Evolutionary conservation across 2,329 filamentous ascomycete species (phyloP).

Genomic region (Pezicula carpinea): DNA sequence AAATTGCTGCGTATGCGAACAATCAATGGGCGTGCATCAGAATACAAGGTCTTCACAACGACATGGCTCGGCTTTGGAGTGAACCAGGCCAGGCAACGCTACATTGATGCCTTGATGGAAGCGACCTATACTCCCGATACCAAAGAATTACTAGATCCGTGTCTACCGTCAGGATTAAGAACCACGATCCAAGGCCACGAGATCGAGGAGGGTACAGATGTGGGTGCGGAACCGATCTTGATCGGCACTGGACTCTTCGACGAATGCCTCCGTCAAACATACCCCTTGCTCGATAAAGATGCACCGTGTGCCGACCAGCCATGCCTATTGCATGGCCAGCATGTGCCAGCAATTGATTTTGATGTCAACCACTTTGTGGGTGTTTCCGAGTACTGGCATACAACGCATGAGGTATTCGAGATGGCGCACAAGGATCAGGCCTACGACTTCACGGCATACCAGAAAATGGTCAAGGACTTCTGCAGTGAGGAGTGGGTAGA

Average conservation of each 20-base stretch:
- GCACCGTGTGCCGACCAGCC: slow-evolving; percentile 76
- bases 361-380: slow-evolving; percentile 96
- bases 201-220: slow-evolving; percentile 33
- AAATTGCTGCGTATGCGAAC: slow-evolving; percentile 82
- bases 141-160: slow-evolving; percentile 81
- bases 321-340: slow-evolving; percentile 84
- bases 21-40: slow-evolving; percentile 69
- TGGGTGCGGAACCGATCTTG: slow-evolving; percentile 48
- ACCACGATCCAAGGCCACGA: slow-evolving; percentile 66
- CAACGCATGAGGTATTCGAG: slow-evolving; percentile 89
- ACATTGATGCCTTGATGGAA: slow-evolving; percentile 71
- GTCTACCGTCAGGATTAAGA: slow-evolving; percentile 73
- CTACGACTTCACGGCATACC: slow-evolving; percentile 89
- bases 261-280: slow-evolving; percentile 77
- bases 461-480: slow-evolving; percentile 77
- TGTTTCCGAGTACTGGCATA: slow-evolving; percentile 98
- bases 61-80: slow-evolving; percentile 98
- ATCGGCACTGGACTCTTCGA: slow-evolving; percentile 84
- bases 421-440: slow-evolving; percentile 69
- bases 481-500: slow-evolving; percentile 78
- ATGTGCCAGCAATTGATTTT: slow-evolving; percentile 94
- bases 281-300: slow-evolving; percentile 85
- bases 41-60: slow-evolving; percentile 89
- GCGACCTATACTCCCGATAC: slow-evolving; percentile 53
- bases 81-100: slow-evolving; percentile 82